Conservation (phyloP, 257 asterid genomes). For the Plantago elongata region DNA sequence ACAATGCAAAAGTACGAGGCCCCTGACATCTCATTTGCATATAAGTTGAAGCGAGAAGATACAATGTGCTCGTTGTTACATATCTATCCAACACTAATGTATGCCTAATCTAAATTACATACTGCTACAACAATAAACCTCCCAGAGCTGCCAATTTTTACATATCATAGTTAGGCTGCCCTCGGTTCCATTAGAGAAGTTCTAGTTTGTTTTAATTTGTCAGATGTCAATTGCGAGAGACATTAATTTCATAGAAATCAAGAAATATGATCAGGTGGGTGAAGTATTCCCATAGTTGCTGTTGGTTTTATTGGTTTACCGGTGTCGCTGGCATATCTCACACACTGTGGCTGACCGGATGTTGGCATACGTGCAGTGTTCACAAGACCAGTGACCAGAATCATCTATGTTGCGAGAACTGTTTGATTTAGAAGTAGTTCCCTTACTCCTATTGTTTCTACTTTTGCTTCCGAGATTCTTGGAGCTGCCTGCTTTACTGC, state of each 20-base stretch:
- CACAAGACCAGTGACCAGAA: slow-evolving; percentile 71
- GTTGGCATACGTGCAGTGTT: slow-evolving; percentile 71
- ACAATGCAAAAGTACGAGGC: too few relatives aligned
- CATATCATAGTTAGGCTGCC: slow-evolving; percentile 9
- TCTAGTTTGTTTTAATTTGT: slow-evolving; percentile 4
- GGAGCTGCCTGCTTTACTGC: slow-evolving; percentile 57
- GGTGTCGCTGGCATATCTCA: slow-evolving; percentile 67
- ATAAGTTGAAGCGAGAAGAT: too few relatives aligned
- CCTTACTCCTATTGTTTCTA: slow-evolving; percentile 57
- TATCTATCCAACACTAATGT: slow-evolving; percentile 1
- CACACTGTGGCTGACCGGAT: slow-evolving; percentile 42
- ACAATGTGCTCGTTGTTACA: not conserved
- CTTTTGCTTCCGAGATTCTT: slow-evolving; percentile 56
- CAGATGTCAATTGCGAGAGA: not conserved
- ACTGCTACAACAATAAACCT: slow-evolving; percentile 13
- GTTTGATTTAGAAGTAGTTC: slow-evolving; percentile 50
- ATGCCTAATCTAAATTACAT: slow-evolving; percentile 22
- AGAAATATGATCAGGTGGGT: not conserved
- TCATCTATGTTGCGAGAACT: slow-evolving; percentile 52
- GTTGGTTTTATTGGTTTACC: slow-evolving; percentile 17
- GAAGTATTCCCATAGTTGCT: not conserved
- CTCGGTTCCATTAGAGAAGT: not conserved
- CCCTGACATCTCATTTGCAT: too few relatives aligned
- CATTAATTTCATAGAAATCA: slow-evolving; percentile 3
- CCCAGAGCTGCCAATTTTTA: slow-evolving; percentile 8